phyloP scores from a whole-genome alignment of 352 stramenopile species.

The Pythium monospermum region DNA sequence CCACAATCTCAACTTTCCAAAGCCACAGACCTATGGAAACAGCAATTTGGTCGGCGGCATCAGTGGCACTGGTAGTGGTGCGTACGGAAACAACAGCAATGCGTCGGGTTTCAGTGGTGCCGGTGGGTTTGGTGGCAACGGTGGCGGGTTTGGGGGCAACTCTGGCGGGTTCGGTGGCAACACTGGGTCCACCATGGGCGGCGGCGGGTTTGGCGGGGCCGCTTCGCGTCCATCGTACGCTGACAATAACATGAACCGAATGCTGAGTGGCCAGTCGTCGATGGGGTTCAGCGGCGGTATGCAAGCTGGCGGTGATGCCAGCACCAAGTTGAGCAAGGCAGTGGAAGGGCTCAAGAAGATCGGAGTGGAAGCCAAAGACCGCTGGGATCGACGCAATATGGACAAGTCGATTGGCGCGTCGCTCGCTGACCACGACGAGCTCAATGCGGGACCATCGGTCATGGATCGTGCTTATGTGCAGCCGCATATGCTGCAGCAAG shows the following conservation, averaged over 20 bases:
- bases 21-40: conserved; percentile 41
- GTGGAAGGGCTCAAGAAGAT: conserved; percentile 83
- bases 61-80: conserved; percentile 27
- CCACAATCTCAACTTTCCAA: conserved; percentile 70
- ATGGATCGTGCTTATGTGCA: conserved; percentile 77
- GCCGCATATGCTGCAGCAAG: conserved; percentile 46
- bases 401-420: conserved; percentile 89
- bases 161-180: conserved; percentile 19
- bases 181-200: neutral
- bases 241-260: conserved; percentile 63
- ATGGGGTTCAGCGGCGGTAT: conserved; percentile 10
- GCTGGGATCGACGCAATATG: conserved; percentile 86
- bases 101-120: conserved; percentile 24
- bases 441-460: conserved; percentile 54
- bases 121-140: conserved; percentile 19
- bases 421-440: conserved; percentile 79
- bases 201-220: conserved; percentile 9
- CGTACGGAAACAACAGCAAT: conserved; percentile 28
- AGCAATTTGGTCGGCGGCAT: conserved; percentile 38
- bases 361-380: conserved; percentile 66
- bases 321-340: conserved; percentile 64
- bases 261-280: conserved; percentile 28
- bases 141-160: conserved; percentile 1
- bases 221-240: conserved; percentile 25
- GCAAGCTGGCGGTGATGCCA: conserved; percentile 19